Conservation (phyloP, 805 yeast genomes). For the Hanseniaspora thailandica region DNA sequence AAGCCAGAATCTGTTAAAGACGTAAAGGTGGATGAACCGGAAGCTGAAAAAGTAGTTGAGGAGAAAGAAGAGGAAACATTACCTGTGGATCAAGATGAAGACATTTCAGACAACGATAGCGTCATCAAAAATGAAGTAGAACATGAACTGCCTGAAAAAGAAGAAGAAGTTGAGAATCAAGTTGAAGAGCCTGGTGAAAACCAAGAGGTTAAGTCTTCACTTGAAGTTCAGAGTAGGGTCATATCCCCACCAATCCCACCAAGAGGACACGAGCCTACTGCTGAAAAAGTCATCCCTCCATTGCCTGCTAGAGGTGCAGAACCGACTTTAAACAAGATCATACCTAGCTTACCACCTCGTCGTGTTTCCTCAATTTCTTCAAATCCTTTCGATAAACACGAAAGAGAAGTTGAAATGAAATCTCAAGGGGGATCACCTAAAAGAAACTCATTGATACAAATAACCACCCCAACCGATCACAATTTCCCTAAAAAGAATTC, state of each 20-base stretch:
- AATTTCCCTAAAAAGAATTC: background rate
- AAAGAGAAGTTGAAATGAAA: background rate
- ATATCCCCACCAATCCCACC: background rate
- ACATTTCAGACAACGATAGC: background rate
- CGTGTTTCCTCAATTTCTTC: background rate
- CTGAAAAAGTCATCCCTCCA: background rate
- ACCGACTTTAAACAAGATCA: background rate
- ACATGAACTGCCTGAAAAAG: background rate
- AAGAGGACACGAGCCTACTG: background rate
- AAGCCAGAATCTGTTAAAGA: background rate
- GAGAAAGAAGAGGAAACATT: background rate
- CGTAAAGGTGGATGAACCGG: background rate
- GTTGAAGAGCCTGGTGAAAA: no score
- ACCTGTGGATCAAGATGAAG: background rate
- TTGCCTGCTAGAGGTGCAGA: background rate
- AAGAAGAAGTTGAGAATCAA: background rate
- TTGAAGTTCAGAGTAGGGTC: background rate
- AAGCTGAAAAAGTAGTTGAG: background rate
- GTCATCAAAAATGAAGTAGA: background rate
- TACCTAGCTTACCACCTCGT: slow-evolving; percentile 13
- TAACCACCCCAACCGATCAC: background rate
- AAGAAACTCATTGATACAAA: slow-evolving; percentile 9
- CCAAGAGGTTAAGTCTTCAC: no score
- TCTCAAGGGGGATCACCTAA: background rate
- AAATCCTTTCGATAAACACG: background rate